Evolutionary conservation across 2,329 filamentous ascomycete species (phyloP), one percentile per base, ranked within the genome.

Genomic region (Trichoderma harzianum): DNA sequence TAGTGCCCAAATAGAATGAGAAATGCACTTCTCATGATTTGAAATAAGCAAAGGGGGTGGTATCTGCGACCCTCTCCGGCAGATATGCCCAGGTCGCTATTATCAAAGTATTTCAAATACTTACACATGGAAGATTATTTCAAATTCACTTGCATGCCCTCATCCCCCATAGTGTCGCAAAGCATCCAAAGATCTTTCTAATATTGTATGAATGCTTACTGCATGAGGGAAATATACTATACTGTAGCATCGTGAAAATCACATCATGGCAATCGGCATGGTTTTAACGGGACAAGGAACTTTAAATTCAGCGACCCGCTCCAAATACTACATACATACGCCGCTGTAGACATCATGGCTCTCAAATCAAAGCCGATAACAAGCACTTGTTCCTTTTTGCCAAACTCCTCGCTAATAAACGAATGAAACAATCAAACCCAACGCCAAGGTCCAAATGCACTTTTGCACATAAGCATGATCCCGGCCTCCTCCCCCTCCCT

Each of bases 331-430:
- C 28, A 21, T 47, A 60, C 26, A 12, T 24, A 51, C 7, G 30
- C 66, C 32, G 51, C 16, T 16, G 28, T 14, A 65, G 51, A 28
- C 12, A 62, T 26, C n/a, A 24, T 24, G 57, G n/a, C 8, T 32
- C 21, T 21, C 10, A 53, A 39, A 55, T 10, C 21, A 70, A 63
- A 43, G 30, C 24, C 26, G 7, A 39, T 26, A 55, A 61, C 51
- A 63, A 60, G 7, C 39, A 21, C 28, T 16, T 61, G 55, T 61
- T 61, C 60, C 62, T 53, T 60, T 60, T 26, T 34, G 21, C 73
- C 73, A 75, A 51, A 77, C 73, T 72, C 73, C 74, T 74, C 75
- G 75, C 76, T 77, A 63, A 67, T 34, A 58, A n/a, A 34, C 66
- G 63, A 53, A 66, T 69, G 47, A 47, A 51, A 60, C 60, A 32